phyloP scores from a whole-genome alignment of 306 rosid species.

The Boehmeria nivea region DNA sequence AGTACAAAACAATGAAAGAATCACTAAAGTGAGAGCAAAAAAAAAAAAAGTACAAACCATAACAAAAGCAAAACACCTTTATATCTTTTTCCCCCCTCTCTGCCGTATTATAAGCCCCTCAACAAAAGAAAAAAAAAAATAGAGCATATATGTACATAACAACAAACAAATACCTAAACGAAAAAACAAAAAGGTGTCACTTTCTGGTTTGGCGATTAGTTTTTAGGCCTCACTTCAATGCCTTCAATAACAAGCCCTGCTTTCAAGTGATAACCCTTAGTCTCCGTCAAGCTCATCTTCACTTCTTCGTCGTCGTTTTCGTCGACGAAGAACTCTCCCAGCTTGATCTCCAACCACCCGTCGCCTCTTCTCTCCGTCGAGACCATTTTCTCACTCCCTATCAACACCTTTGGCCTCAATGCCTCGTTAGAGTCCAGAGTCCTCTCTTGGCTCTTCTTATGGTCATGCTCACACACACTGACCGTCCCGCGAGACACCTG shows the following conservation, averaged over 20 bases:
- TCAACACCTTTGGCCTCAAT: background rate
- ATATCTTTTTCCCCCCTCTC: no score
- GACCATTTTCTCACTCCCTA: background rate
- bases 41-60: background rate
- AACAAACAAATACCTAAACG: no score
- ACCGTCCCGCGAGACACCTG: slow-evolving; percentile 20
- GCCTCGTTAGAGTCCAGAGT: background rate
- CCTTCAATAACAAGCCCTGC: slow-evolving; percentile 61
- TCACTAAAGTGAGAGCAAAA: background rate
- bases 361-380: slow-evolving; percentile 34
- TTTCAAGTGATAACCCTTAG: slow-evolving; percentile 43
- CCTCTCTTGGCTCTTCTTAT: slow-evolving; percentile 18
- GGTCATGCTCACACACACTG: slow-evolving; percentile 19
- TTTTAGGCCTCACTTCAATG: slow-evolving; percentile 47
- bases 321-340: slow-evolving; percentile 45
- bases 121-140: no score
- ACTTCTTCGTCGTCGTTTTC: slow-evolving; percentile 38
- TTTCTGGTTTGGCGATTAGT: background rate
- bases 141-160: no score
- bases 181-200: background rate
- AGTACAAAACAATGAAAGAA: slow-evolving; percentile 3
- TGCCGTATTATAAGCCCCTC: no score
- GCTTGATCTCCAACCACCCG: slow-evolving; percentile 67
- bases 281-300: slow-evolving; percentile 39
- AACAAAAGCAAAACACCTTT: no score